Conservation (phyloP, 2,329 filamentous ascomycete genomes). For the Catunica adiposa region DNA sequence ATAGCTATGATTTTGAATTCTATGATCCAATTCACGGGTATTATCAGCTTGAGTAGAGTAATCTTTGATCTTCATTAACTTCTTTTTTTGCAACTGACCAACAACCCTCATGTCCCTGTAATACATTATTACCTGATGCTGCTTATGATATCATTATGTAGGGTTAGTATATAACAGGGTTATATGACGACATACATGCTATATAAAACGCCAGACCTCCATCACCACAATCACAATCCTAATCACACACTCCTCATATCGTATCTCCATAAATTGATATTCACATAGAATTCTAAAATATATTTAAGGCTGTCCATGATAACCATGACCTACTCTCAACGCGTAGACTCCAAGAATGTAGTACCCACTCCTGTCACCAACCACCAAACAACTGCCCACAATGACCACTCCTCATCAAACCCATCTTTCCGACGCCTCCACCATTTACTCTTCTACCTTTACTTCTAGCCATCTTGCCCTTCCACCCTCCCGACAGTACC, state of each 20-base stretch:
- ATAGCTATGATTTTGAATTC: too few species aligned
- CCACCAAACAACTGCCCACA: neutral
- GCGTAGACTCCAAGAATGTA: too few species aligned
- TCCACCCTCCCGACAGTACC: constrained; percentile 52
- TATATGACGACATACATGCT: neutral
- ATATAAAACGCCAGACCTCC: too few species aligned
- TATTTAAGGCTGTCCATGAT: too few species aligned
- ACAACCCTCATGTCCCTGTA: too few species aligned
- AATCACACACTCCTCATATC: neutral
- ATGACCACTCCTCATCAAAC: neutral
- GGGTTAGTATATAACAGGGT: neutral
- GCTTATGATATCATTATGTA: neutral
- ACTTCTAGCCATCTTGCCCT: constrained; percentile 45
- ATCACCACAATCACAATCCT: neutral
- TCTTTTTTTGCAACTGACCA: too few species aligned
- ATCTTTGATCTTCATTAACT: too few species aligned
- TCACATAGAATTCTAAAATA: too few species aligned
- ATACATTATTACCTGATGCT: too few species aligned
- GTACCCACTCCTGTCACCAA: neutral
- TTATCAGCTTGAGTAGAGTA: too few species aligned
- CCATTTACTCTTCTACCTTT: constrained; percentile 25
- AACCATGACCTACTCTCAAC: too few species aligned
- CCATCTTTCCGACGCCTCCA: neutral
- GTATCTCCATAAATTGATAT: neutral
- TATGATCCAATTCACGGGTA: too few species aligned